Evolutionary conservation across 352 stramenopile species (phyloP).

Genomic region (Globisporangium alternatum): DNA sequence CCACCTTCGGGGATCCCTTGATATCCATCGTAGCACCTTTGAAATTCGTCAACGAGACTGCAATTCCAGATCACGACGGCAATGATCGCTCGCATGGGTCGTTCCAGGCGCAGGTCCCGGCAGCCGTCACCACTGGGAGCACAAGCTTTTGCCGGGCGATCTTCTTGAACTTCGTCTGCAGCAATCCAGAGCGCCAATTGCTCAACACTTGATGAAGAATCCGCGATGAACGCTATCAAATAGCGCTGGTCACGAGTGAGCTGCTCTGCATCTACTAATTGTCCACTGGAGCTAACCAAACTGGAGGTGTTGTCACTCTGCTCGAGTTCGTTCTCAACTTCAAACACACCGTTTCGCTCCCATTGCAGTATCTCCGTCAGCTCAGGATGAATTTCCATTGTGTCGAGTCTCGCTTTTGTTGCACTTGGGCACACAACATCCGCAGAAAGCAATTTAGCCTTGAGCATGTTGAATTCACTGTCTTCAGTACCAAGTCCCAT

Average conservation of each 20-base stretch:
- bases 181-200: neutral
- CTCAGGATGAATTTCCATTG: neutral
- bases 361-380: conserved; percentile 34
- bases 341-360: conserved; percentile 46
- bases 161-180: neutral
- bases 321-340: conserved; percentile 50
- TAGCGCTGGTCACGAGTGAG: neutral
- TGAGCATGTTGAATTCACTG: neutral
- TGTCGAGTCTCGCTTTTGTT: neutral
- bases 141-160: neutral
- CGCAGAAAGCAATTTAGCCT: neutral
- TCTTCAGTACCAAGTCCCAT: neutral
- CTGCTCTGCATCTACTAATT: neutral
- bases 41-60: neutral
- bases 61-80: conserved; percentile 12
- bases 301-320: neutral
- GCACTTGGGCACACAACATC: neutral
- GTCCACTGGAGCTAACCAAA: neutral
- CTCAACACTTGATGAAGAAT: neutral
- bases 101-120: neutral
- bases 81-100: neutral
- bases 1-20: neutral
- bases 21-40: neutral
- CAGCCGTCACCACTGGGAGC: neutral
- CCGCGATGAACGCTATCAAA: neutral